Evolutionary conservation across 768 basidiomycete species (phyloP).

Genomic region (Coprinopsis cinerea): DNA sequence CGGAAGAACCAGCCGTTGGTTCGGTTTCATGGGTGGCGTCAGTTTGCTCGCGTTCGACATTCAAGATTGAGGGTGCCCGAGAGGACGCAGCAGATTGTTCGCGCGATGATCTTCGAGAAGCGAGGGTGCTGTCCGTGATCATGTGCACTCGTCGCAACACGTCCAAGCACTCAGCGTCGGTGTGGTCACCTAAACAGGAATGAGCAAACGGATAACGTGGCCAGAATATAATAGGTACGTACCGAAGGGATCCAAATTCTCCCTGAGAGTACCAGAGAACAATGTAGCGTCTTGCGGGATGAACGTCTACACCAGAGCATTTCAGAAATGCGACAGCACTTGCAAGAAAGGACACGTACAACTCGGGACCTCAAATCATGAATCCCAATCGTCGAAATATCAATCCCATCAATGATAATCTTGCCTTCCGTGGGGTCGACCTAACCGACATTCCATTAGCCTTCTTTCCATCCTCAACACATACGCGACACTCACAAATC

Average conservation of each 20-base stretch:
- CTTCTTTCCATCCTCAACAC: background rate
- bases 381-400: conserved; percentile 79
- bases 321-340: conserved; percentile 1
- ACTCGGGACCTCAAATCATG: conserved; percentile 76
- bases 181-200: conserved; percentile 53
- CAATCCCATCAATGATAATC: conserved; percentile 83
- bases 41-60: conserved; percentile 31
- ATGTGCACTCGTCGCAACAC: conserved; percentile 80
- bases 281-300: conserved; percentile 76
- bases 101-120: conserved; percentile 47
- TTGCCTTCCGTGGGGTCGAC: conserved; percentile 71
- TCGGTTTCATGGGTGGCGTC: background rate
- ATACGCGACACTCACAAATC: conserved; percentile 54
- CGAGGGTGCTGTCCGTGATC: conserved; percentile 43
- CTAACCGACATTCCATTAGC: conserved; percentile 23
- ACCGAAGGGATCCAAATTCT: conserved; percentile 73
- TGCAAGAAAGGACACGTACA: conserved; percentile 32
- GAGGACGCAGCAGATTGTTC: conserved; percentile 43
- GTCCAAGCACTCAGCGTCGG: conserved; percentile 74
- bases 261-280: conserved; percentile 74
- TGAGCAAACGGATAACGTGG: background rate
- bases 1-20: background rate
- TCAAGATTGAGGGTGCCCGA: conserved; percentile 34
- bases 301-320: conserved; percentile 57
- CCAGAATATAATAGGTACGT: conserved; percentile 9